Evolutionary conservation across 176 grass and related monocot species (phyloP).

Genomic region (Avena atlantica): DNA sequence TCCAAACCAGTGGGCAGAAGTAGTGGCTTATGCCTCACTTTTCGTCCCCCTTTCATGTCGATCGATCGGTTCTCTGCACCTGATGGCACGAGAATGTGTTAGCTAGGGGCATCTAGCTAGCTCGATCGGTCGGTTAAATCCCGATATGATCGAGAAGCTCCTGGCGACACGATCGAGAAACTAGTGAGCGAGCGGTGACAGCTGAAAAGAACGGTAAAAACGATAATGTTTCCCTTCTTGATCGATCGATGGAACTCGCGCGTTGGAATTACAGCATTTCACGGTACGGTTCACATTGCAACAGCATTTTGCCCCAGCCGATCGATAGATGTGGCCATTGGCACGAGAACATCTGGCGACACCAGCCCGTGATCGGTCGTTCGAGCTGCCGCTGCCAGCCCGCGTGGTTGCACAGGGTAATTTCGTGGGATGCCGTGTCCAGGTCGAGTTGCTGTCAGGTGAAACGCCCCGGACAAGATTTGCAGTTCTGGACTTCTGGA

Average conservation of each 20-base stretch:
- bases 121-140: neutral
- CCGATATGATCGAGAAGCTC: conserved; percentile 19
- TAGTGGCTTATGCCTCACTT: neutral
- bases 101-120: neutral
- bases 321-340: neutral
- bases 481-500: neutral
- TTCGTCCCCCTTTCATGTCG: neutral
- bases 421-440: too few relatives aligned
- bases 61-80: neutral
- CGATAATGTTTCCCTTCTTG: neutral
- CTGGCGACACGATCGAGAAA: neutral
- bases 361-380: neutral
- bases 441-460: neutral
- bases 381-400: neutral
- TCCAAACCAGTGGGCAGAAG: neutral
- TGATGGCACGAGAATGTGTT: neutral
- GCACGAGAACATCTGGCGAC: conserved; percentile 18
- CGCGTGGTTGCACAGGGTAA: too few relatives aligned
- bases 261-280: neutral
- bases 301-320: neutral
- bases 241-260: neutral
- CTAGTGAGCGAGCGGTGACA: neutral
- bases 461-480: neutral
- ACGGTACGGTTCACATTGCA: conserved; percentile 7
- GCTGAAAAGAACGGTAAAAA: conserved; percentile 19